Evolutionary conservation across 352 stramenopile species (phyloP), one percentile per base, ranked within the genome.

Genomic region (Thalassiosira livingstoniorum): DNA sequence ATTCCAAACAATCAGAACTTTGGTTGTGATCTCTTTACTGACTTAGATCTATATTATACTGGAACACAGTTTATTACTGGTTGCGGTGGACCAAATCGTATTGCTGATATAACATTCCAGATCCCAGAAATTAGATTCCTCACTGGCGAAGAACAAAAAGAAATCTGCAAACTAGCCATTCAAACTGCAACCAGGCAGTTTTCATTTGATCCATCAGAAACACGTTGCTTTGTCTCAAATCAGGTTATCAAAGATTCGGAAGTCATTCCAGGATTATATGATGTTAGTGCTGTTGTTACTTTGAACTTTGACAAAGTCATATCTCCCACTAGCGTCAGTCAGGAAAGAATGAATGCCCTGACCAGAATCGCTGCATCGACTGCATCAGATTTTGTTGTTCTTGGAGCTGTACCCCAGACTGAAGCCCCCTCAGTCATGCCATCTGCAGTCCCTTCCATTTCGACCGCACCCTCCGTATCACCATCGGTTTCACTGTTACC

Each of bases 121-220:
- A 31, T 84, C 27, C 78, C 69, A 34, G 61, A 78, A 47, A 43
- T 65, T 69, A 55, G 82, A 18, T 58, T 43, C 2, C 66, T 87
- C 27, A 86, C 83, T 13, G 79, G 78, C 23, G 74, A 85, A 63
- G 78, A 86, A 25, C 78, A 89, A 34, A 86, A 89, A 62, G 47
- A 53, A 18, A 31, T 87, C 23, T 89, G 83, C 70, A 74, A 63
- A 64, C 21, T 86, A 57, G 69, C 83, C 2, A 62, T 70, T n/a
- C n/a, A 42, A n/a, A 29, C 81, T 34, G 31, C 67, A 25, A 53
- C 58, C 13, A 82, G 23, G 15, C 42, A 73, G 27, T 78, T 88
- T 21, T 43, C 11, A 23, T 29, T 58, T 27, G n/a, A 58, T 58
- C 47, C 47, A 29, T 25, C 47, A 29, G 47, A 58, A 15, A 29